A percentile compares a stretch with the other conserved stretches of the same genome.
These are phyloP conservation scores for Groenewaldozyma tartarivorans DNA, from an alignment of 805 yeast genomes.

Conservation along the genomic window DNA sequence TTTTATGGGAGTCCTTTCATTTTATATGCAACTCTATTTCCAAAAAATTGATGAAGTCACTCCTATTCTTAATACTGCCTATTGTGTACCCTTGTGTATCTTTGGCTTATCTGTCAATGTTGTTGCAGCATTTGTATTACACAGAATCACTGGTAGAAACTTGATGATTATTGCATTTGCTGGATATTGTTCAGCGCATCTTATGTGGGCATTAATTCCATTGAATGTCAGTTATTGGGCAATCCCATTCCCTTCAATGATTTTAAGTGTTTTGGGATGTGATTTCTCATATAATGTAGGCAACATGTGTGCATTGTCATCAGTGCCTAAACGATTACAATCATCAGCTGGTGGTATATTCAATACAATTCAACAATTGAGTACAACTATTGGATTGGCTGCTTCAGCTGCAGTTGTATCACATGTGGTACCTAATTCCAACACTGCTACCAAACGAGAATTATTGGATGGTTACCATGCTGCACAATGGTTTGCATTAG, in stretches of 20 bases:
- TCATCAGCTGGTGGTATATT: constrained; percentile 43
- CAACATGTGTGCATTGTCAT: constrained; percentile 34
- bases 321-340: constrained; percentile 32
- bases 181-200: constrained; percentile 29
- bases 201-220: constrained; percentile 36
- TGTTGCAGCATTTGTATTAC: constrained; percentile 38
- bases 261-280: constrained; percentile 36
- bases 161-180: constrained; percentile 29
- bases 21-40: constrained; percentile 34
- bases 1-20: constrained; percentile 33
- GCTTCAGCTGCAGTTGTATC: constrained; percentile 30
- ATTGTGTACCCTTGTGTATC: constrained; percentile 35
- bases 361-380: constrained; percentile 35
- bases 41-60: constrained; percentile 32
- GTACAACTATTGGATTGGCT: constrained; percentile 35
- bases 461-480: constrained; percentile 29
- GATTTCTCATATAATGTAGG: constrained; percentile 40
- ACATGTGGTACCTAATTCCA: constrained; percentile 9
- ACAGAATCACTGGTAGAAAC: constrained; percentile 32
- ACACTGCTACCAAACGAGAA: constrained; percentile 7
- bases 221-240: constrained; percentile 32
- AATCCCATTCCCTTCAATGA: constrained; percentile 38
- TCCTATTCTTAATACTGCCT: constrained; percentile 35
- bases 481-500: constrained; percentile 32
- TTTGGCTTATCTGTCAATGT: constrained; percentile 34